phyloP scores from a whole-genome alignment of 2,329 filamentous ascomycete genomes.

The Apiospora aurea region DNA sequence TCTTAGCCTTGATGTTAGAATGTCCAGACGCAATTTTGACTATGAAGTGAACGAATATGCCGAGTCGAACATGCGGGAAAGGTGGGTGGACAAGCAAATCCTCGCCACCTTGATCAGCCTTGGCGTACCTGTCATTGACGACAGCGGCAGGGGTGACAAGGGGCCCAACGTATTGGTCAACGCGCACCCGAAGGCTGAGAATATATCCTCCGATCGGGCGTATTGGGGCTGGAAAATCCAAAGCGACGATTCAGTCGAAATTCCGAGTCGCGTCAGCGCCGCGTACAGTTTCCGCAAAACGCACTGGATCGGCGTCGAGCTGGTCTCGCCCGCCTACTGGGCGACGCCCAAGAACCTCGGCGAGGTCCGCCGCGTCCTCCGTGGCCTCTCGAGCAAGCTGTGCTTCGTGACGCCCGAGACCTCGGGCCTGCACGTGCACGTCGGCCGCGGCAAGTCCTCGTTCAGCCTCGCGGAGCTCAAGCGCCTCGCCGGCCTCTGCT shows the following conservation, averaged over 20 bases:
- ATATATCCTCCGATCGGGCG: background rate
- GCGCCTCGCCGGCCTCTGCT: constrained; percentile 17
- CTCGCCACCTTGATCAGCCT: background rate
- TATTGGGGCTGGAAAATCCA: background rate
- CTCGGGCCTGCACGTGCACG: background rate
- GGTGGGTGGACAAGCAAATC: background rate
- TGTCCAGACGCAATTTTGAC: background rate
- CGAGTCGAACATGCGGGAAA: background rate
- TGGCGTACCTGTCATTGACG: background rate
- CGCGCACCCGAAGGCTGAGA: background rate
- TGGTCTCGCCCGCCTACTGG: background rate
- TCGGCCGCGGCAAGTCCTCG: background rate
- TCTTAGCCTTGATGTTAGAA: background rate
- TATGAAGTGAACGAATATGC: background rate
- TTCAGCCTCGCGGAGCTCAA: background rate
- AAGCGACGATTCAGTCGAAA: background rate
- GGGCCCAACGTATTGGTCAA: background rate
- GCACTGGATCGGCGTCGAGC: constrained; percentile 8
- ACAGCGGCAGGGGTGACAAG: no score
- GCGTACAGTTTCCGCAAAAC: background rate
- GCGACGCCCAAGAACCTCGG: constrained; percentile 2
- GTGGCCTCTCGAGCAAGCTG: background rate
- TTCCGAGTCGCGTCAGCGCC: background rate
- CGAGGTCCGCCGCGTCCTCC: constrained; percentile 12
- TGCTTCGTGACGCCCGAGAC: background rate